Evolutionary conservation across 1,284 basidiomycete genomes (phyloP), one percentile per base, ranked within the genome.

Genomic region (Ustilago sp.): DNA sequence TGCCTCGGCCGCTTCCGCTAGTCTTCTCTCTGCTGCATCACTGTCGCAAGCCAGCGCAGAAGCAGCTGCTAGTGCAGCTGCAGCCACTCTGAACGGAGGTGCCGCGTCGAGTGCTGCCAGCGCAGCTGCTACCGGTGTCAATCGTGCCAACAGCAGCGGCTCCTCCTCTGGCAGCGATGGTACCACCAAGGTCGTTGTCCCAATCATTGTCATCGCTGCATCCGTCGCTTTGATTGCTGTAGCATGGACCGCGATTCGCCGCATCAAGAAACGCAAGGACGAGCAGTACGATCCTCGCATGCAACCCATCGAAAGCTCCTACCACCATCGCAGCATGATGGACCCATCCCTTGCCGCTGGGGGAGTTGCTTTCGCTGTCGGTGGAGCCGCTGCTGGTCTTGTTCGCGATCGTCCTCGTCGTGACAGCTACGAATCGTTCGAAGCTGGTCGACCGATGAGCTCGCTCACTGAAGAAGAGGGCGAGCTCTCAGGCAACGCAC

Each of bases 111-210:
- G 23, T 13, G 61, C 59, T 7, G 39, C 60, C 4, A 35, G 32
- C 11, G 45, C 71, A 6, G 51, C 62, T 31, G 45, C 65, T 5
- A 55, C 71, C 6, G 65, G 65, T 19, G 65, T 28, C 38, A 64
- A 59, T 58, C 55, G 59, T 17, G 63, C 63, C 74, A 65, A 68
- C 72, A 68, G 47, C 53, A 59, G 38, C 58, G 54, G 32, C 36
- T 62, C 60, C 8, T 51, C 54, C 11, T 59, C 31, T 36, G 43
- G 59, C 39, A 68, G 57, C 47, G 70, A 68, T 47, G 70, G 70
- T 32, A 73, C 56, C 17, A 70, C 64, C 60, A 79, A 79, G 23
- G 68, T 79, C 6, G 77, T 77, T 7, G 70, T 79, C 2, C 77
- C 77, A 6, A 79, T 79, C 38, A 74, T 76, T 7, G 68, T 79